These are phyloP conservation scores for Saccharomyces hybrid DNA, from an alignment of 1,139 yeast species.

Conservation along the genomic window DNA sequence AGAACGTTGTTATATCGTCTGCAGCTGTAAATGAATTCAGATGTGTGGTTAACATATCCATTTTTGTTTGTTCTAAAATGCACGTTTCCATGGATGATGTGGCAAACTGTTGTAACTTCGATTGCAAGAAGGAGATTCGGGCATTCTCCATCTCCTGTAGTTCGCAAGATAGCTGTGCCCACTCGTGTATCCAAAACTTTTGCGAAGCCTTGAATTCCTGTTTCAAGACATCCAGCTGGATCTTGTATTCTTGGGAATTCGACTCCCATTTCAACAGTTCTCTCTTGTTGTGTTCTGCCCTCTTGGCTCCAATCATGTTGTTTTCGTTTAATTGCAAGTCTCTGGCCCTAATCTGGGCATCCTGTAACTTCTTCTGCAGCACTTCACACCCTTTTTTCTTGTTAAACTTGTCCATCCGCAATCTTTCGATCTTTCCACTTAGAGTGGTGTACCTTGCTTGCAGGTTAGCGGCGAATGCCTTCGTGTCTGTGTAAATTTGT, in stretches of 20 bases:
- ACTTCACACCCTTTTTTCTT: conserved; percentile 28
- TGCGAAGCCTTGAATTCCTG: conserved; percentile 51
- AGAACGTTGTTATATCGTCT: conserved; percentile 28
- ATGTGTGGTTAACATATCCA: conserved; percentile 21
- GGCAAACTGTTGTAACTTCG: conserved; percentile 76
- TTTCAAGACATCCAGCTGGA: conserved; percentile 46
- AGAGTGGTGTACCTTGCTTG: conserved; percentile 49
- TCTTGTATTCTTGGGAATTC: conserved; percentile 41
- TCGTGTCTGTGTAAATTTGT: conserved; percentile 22
- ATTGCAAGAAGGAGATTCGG: conserved; percentile 65
- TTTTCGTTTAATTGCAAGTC: conserved; percentile 38
- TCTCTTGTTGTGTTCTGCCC: conserved; percentile 56
- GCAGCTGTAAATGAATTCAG: conserved; percentile 25
- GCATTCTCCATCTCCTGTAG: conserved; percentile 74
- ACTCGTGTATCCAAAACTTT: conserved; percentile 68
- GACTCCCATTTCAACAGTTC: conserved; percentile 52
- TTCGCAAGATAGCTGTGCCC: conserved; percentile 64
- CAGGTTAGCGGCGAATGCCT: conserved; percentile 20
- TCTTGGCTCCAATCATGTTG: conserved; percentile 72
- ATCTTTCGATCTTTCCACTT: conserved; percentile 69
- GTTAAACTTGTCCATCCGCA: conserved; percentile 26
- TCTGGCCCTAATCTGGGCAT: conserved; percentile 23
- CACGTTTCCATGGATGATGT: conserved; percentile 22
- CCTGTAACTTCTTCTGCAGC: conserved; percentile 21
- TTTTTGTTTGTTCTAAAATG: conserved; percentile 24